phyloP scores from a whole-genome alignment of 441 rosid genomes.

The Kokia cookei region DNA sequence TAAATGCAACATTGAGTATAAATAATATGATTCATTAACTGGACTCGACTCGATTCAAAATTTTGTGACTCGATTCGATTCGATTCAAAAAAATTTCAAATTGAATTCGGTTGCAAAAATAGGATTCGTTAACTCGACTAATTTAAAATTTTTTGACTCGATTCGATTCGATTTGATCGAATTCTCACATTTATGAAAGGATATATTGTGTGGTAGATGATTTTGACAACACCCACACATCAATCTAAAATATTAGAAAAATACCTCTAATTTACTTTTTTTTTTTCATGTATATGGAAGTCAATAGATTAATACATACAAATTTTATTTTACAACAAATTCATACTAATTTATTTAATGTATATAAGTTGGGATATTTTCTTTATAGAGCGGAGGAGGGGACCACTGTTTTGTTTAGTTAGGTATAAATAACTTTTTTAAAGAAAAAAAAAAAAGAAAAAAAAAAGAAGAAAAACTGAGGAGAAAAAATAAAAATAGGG shows the following conservation, averaged over 20 bases:
- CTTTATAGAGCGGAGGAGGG: background rate
- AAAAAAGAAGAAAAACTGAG: background rate
- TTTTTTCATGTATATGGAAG: background rate
- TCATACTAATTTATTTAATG: background rate
- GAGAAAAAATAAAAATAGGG: background rate
- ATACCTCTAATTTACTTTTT: background rate
- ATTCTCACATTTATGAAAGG: background rate
- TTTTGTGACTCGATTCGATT: too few species aligned
- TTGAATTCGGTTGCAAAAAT: too few species aligned
- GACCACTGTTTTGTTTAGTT: constrained; percentile 3
- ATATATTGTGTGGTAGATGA: constrained; percentile 9
- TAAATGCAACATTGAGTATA: too few species aligned
- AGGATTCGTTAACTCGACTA: too few species aligned
- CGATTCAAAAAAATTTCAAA: too few species aligned
- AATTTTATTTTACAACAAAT: too few species aligned
- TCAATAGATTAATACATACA: too few species aligned
- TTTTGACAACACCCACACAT: constrained; percentile 5
- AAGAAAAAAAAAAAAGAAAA: background rate
- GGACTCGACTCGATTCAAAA: too few species aligned
- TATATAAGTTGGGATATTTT: background rate
- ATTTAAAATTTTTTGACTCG: too few species aligned
- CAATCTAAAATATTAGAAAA: background rate
- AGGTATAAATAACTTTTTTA: background rate
- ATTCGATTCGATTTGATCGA: too few species aligned
- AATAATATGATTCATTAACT: too few species aligned